Conservation (phyloP, 768 basidiomycete species). For the Sarcodon sp. region DNA sequence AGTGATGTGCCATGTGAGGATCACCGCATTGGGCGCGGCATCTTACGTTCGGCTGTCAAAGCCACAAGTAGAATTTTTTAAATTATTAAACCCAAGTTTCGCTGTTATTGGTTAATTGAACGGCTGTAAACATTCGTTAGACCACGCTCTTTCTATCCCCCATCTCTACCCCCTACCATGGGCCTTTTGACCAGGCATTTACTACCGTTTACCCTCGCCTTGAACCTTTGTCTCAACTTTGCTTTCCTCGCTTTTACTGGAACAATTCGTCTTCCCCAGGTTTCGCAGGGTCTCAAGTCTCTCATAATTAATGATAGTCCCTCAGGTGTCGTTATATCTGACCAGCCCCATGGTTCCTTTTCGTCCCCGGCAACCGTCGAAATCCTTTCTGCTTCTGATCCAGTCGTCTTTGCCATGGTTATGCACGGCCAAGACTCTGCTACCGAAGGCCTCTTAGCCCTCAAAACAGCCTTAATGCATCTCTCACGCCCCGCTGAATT, state of each 20-base stretch:
- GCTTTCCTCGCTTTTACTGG: not conserved
- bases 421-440: not conserved
- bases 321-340: no score
- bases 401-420: not conserved
- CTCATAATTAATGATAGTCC: no score
- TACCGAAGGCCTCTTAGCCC: slow-evolving; percentile 1
- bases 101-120: no score
- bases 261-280: not conserved
- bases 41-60: no score
- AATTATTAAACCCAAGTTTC: no score
- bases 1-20: not conserved
- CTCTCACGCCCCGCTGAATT: slow-evolving; percentile 7
- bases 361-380: no score
- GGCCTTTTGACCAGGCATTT: not conserved
- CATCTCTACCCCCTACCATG: not conserved
- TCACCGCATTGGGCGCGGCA: no score
- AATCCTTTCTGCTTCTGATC: not conserved
- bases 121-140: no score
- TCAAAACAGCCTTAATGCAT: slow-evolving; percentile 9
- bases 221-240: not conserved
- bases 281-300: not conserved
- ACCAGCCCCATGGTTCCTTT: no score
- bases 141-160: not conserved
- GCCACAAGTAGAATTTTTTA: no score
- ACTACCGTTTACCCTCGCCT: not conserved